These are phyloP conservation scores for Candida qinlingensis DNA, from an alignment of 805 yeast species.

Conservation along the genomic window DNA sequence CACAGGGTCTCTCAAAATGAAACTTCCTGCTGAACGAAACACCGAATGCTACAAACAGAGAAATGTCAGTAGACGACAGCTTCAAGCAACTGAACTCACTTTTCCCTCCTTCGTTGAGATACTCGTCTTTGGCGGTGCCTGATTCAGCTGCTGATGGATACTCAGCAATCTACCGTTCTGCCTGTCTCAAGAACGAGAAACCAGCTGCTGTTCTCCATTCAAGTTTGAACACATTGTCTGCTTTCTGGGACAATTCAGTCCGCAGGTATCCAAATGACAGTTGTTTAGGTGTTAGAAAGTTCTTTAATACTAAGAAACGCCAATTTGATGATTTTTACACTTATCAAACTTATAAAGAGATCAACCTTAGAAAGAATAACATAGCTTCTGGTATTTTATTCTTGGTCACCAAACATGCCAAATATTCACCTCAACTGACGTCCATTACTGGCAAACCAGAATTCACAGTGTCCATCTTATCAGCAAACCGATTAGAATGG, in stretches of 20 bases:
- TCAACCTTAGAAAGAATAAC: slow-evolving; percentile 27
- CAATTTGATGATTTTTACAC: slow-evolving; percentile 22
- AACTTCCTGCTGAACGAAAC: too few relatives aligned
- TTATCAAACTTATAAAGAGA: slow-evolving; percentile 26
- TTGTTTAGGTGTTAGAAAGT: slow-evolving; percentile 34
- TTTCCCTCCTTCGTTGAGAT: slow-evolving; percentile 1
- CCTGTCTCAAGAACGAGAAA: not conserved
- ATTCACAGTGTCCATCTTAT: slow-evolving; percentile 41
- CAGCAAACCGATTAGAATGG: slow-evolving; percentile 53
- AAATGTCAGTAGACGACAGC: slow-evolving; percentile 3
- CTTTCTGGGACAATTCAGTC: slow-evolving; percentile 33
- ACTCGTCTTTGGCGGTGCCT: slow-evolving; percentile 4
- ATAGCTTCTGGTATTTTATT: slow-evolving; percentile 38
- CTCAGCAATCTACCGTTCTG: slow-evolving; percentile 11
- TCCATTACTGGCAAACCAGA: slow-evolving; percentile 16
- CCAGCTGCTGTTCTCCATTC: slow-evolving; percentile 31
- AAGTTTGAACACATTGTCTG: slow-evolving; percentile 33
- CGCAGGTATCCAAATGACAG: slow-evolving; percentile 22
- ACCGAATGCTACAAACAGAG: too few relatives aligned
- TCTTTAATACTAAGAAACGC: slow-evolving; percentile 17
- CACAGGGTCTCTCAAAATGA: too few relatives aligned
- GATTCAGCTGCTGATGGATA: slow-evolving; percentile 4
- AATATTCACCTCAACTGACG: slow-evolving; percentile 3
- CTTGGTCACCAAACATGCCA: slow-evolving; percentile 14
- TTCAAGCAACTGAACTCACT: not conserved